A percentile compares a stretch with the other conserved stretches of the same genome.
phyloP scores from a whole-genome alignment of 139 green algal genomes.

The Trebouxia sp. region DNA sequence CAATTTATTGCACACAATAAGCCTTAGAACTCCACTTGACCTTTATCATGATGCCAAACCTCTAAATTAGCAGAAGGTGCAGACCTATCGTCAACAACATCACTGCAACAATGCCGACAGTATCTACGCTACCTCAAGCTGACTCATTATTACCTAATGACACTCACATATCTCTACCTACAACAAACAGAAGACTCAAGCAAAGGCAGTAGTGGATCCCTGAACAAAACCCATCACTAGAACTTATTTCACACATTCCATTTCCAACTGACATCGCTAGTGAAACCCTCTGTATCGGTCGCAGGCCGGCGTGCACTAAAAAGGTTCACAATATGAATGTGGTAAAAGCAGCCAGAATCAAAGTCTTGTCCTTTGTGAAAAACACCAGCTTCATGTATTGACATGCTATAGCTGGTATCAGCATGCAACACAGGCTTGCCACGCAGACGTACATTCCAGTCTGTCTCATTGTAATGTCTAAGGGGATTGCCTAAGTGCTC shows the following conservation, averaged over 20 bases:
- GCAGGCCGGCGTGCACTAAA: not conserved
- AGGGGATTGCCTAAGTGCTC: not conserved
- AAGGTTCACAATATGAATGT: conserved; percentile 10
- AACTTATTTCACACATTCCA: not conserved
- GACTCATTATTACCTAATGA: too few species aligned
- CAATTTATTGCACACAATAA: too few species aligned
- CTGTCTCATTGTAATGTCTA: not conserved
- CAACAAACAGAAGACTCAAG: not conserved
- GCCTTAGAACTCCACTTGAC: too few species aligned
- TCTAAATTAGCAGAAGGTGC: too few species aligned
- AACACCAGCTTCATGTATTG: conserved; percentile 15
- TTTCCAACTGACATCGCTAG: not conserved
- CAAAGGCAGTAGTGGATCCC: too few species aligned
- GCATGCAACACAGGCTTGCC: not conserved
- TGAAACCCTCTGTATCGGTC: not conserved
- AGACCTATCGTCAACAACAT: too few species aligned
- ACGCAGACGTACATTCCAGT: not conserved
- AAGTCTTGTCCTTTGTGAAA: not conserved
- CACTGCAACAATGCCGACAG: too few species aligned
- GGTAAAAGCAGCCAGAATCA: not conserved
- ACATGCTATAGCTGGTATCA: conserved; percentile 1
- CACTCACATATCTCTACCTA: too few species aligned
- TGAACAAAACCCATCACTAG: not conserved
- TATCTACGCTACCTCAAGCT: too few species aligned
- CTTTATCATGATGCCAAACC: too few species aligned